Evolutionary conservation across 73 alveolate species (phyloP).

Genomic region (Halteria grandinella): DNA sequence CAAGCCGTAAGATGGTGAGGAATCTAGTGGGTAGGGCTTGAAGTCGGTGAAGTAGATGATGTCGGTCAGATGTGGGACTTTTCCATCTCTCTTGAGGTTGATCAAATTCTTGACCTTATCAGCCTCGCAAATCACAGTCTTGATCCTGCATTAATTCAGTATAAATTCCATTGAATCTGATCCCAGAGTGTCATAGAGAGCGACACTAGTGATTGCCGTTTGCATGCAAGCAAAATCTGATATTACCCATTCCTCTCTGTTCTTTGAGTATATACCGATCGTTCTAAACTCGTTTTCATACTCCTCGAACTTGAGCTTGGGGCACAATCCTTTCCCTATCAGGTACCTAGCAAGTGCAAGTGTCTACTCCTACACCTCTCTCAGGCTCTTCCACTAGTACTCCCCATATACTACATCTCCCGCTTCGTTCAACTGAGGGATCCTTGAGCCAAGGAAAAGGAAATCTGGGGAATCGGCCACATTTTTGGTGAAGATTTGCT

Average conservation of each 20-base stretch:
- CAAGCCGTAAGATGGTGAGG: slow-evolving; percentile 37
- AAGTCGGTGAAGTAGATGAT: slow-evolving; percentile 65
- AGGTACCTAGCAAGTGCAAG: slow-evolving; percentile 26
- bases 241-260: slow-evolving; percentile 82
- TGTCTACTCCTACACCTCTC: slow-evolving; percentile 50
- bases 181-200: slow-evolving; percentile 83
- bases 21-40: slow-evolving; percentile 37
- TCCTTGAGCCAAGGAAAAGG: too few species aligned
- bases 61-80: slow-evolving; percentile 41
- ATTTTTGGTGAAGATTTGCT: too few species aligned
- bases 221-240: slow-evolving; percentile 79
- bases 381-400: slow-evolving; percentile 73
- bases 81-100: slow-evolving; percentile 52
- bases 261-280: slow-evolving; percentile 81
- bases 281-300: slow-evolving; percentile 47
- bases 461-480: too few species aligned
- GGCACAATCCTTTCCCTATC: slow-evolving; percentile 47
- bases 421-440: too few species aligned
- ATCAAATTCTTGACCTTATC: slow-evolving; percentile 48
- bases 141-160: slow-evolving; percentile 59
- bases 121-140: slow-evolving; percentile 58
- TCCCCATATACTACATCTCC: too few species aligned
- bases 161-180: slow-evolving; percentile 69
- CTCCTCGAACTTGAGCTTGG: slow-evolving; percentile 34
- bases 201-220: slow-evolving; percentile 64